Conservation (phyloP, 441 rosid species). For the Eutrema salsugineum region DNA sequence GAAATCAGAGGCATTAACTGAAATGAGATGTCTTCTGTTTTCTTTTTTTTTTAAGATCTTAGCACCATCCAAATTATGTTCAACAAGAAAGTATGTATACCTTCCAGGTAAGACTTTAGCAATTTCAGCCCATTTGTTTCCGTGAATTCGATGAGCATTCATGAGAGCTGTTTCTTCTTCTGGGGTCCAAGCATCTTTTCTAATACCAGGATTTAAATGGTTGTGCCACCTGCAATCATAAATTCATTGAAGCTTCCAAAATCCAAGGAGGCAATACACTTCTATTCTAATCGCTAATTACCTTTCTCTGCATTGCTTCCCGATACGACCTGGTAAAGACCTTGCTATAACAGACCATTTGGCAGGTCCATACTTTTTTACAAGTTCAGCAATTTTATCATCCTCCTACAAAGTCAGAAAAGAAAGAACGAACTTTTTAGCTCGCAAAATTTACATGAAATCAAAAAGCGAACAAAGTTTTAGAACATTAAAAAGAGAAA, state of each 20-base stretch:
- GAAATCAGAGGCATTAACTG: background rate
- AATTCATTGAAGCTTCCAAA: slow-evolving; percentile 4
- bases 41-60: background rate
- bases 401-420: slow-evolving; percentile 61
- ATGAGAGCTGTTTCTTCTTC: slow-evolving; percentile 86
- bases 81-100: slow-evolving; percentile 39
- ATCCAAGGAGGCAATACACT: background rate
- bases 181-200: slow-evolving; percentile 89
- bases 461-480: background rate
- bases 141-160: slow-evolving; percentile 74
- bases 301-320: slow-evolving; percentile 99
- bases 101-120: slow-evolving; percentile 96
- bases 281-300: slow-evolving; percentile 27
- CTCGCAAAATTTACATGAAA: slow-evolving; percentile 7
- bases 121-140: slow-evolving; percentile 99
- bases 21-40: background rate
- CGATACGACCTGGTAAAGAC: slow-evolving; percentile 93
- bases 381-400: slow-evolving; percentile 73
- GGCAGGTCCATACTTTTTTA: slow-evolving; percentile 77
- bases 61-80: background rate
- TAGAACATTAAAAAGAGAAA: background rate
- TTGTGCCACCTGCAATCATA: slow-evolving; percentile 85
- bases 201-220: slow-evolving; percentile 95
- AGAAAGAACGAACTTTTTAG: background rate
- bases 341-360: slow-evolving; percentile 95